phyloP scores from a whole-genome alignment of 371 early-diverging fungal species.

The Mortierella sp. region DNA sequence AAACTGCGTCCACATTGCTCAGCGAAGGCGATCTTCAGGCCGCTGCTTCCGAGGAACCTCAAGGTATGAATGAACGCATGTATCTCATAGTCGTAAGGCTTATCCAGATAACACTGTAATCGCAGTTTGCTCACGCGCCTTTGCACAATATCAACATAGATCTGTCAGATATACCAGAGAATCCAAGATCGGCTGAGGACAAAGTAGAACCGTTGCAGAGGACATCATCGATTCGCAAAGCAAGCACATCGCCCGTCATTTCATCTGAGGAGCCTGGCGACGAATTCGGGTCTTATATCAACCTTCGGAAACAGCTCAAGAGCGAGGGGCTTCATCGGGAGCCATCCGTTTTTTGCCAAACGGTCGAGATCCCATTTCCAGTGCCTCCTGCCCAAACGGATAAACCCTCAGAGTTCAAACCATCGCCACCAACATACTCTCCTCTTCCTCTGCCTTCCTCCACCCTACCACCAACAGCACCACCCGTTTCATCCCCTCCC shows the following conservation, averaged over 20 bases:
- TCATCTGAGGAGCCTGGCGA: conserved; percentile 6
- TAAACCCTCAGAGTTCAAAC: not conserved
- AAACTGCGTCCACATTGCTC: conserved; percentile 24
- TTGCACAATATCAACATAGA: conserved; percentile 9
- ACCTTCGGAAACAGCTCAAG: conserved; percentile 39
- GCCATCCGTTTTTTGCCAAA: conserved; percentile 48
- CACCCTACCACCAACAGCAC: not conserved
- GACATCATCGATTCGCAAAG: conserved; percentile 25
- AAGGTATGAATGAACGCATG: conserved; percentile 16
- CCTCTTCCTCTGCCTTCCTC: not conserved
- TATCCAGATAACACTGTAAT: not conserved
- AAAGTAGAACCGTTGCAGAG: conserved; percentile 1
- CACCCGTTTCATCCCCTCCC: not conserved
- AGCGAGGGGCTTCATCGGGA: conserved; percentile 39
- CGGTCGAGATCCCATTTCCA: conserved; percentile 49
- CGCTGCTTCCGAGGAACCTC: not conserved
- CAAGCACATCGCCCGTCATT: conserved; percentile 31
- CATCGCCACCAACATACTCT: conserved; percentile 12
- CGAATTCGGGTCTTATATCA: conserved; percentile 21
- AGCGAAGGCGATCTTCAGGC: conserved; percentile 18
- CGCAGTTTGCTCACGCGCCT: not conserved
- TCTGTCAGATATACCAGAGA: conserved; percentile 32
- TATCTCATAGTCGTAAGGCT: not conserved
- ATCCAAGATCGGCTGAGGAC: conserved; percentile 4
- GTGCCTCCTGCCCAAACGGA: conserved; percentile 22